phyloP scores from a whole-genome alignment of 2,329 filamentous ascomycete genomes.

The Alternaria metachromatica region DNA sequence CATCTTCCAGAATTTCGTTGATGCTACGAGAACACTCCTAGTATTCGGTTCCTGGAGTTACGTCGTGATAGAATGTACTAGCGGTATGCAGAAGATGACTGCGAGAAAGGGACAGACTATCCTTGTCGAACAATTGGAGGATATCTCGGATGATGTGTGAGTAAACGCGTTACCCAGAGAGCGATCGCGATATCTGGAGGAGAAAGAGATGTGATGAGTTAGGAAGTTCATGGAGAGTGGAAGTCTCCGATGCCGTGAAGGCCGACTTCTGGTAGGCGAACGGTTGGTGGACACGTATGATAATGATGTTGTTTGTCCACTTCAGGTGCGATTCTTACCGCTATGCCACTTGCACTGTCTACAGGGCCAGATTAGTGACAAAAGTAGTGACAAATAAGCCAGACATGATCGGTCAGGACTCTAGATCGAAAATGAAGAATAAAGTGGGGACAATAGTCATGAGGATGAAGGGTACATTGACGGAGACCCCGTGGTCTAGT shows the following conservation, averaged over 20 bases:
- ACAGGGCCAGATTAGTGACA: neutral
- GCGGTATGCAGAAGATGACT: neutral
- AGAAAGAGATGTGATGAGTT: neutral
- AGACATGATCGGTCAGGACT: neutral
- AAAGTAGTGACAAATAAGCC: neutral
- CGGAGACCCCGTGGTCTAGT: neutral
- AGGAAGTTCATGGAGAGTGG: neutral
- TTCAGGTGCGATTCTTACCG: neutral
- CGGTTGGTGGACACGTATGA: neutral
- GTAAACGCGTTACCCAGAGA: neutral
- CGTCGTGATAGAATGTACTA: neutral
- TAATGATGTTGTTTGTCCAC: neutral
- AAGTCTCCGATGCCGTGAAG: neutral
- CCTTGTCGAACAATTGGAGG: neutral
- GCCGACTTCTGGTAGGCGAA: neutral
- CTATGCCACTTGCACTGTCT: neutral
- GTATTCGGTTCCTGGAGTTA: neutral
- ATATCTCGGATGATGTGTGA: neutral
- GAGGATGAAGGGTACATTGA: neutral
- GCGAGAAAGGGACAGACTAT: neutral
- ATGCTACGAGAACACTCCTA: neutral
- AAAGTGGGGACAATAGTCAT: neutral
- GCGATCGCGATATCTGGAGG: neutral
- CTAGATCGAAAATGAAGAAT: neutral
- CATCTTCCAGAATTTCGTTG: neutral